These are phyloP conservation scores for Talaromyces verruculosus DNA, from an alignment of 2,329 filamentous ascomycete genomes.

Conservation along the genomic window DNA sequence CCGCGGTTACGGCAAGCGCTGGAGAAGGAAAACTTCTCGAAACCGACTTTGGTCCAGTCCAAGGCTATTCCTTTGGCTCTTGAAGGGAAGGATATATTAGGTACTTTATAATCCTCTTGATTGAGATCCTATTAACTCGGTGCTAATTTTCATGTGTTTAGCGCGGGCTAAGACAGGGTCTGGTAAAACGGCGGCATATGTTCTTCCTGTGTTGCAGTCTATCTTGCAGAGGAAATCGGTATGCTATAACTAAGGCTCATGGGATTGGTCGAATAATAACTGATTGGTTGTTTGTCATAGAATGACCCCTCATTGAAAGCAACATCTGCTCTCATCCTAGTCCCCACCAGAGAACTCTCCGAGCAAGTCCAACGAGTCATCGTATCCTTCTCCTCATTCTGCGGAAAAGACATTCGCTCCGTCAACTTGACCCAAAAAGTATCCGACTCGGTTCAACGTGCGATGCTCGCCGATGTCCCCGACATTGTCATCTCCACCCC, in stretches of 20 bases:
- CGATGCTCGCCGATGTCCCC: conserved; percentile 78
- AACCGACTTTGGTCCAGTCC: conserved; percentile 84
- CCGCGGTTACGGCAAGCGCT: conserved; percentile 82
- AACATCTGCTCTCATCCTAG: conserved; percentile 80
- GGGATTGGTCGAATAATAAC: too few species aligned
- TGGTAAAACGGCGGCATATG: conserved; percentile 95
- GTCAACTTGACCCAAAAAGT: conserved; percentile 90
- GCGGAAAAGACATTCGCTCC: conserved; percentile 75
- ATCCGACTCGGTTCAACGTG: conserved; percentile 82
- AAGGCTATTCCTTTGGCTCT: conserved; percentile 85
- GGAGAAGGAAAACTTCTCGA: conserved; percentile 76
- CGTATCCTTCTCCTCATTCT: conserved; percentile 75
- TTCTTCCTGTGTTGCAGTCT: conserved; percentile 81
- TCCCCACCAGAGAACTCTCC: conserved; percentile 91
- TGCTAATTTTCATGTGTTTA: conserved; percentile 31
- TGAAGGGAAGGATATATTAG: conserved; percentile 81
- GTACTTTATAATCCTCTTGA: conserved; percentile 33
- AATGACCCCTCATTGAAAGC: conserved; percentile 41
- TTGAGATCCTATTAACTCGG: background rate
- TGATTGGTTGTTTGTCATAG: conserved; percentile 25
- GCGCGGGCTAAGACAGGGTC: conserved; percentile 93
- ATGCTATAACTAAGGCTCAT: conserved; percentile 23
- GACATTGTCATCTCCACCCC: conserved; percentile 92
- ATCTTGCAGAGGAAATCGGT: conserved; percentile 77
- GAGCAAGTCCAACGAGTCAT: conserved; percentile 83